A percentile compares a stretch with the other conserved stretches of the same genome.
Conservation (phyloP, 441 rosid species). For the Kokia cookei region DNA sequence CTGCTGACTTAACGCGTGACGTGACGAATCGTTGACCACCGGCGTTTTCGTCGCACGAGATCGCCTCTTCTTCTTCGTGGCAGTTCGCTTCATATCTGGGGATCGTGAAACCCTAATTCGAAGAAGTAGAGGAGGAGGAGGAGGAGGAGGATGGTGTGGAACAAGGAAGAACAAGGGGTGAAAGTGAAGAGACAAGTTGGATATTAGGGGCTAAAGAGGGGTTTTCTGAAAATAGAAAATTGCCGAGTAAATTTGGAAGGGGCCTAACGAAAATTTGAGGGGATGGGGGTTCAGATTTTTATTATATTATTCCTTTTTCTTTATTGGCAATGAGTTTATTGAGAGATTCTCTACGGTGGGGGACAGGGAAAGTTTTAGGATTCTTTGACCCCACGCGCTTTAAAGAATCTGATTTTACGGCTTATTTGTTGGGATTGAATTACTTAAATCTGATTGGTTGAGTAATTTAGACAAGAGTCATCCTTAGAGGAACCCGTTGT, state of each 20-base stretch:
- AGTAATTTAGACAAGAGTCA: too few species aligned
- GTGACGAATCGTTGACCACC: conserved; percentile 2
- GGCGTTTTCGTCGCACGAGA: conserved; percentile 24
- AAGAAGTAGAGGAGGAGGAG: background rate
- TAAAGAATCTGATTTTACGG: background rate
- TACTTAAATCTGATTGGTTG: too few species aligned
- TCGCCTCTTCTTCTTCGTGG: conserved; percentile 39
- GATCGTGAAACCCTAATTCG: conserved; percentile 15
- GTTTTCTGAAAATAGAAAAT: background rate
- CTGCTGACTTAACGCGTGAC: conserved; percentile 4
- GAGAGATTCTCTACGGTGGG: background rate
- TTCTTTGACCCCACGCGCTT: conserved; percentile 5
- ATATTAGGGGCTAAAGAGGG: background rate
- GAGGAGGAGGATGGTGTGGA: background rate
- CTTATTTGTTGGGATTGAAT: background rate
- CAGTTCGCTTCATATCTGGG: conserved; percentile 36
- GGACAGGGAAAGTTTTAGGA: background rate
- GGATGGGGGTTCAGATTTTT: background rate
- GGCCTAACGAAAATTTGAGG: background rate
- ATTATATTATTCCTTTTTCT: background rate
- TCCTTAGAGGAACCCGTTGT: too few species aligned
- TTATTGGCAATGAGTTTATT: background rate
- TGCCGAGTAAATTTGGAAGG: background rate
- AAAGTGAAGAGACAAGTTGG: background rate
- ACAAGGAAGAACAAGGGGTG: background rate